Percentiles rank a stretch among this genome's conserved stretches.
Evolutionary conservation across 2,329 filamentous ascomycete genomes (phyloP).

Genomic region (Penicillium sp.): DNA sequence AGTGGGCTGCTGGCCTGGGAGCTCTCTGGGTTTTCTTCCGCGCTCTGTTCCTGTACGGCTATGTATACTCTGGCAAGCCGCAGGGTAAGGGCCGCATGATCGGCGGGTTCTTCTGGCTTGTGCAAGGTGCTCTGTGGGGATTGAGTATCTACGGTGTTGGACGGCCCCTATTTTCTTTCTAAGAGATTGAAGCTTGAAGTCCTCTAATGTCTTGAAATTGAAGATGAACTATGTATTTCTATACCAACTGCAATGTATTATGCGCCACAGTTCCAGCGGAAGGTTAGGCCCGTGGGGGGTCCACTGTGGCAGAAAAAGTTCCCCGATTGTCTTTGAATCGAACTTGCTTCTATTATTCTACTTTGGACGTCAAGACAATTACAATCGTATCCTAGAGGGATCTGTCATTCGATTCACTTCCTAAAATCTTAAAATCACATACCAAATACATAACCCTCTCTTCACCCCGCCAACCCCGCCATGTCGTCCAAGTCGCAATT

Average conservation of each 20-base stretch:
- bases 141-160: slow-evolving; percentile 39
- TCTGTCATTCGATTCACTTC: not conserved
- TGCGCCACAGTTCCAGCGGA: not conserved
- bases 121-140: slow-evolving; percentile 41
- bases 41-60: slow-evolving; percentile 49
- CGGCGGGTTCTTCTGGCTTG: slow-evolving; percentile 39
- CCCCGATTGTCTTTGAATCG: not conserved
- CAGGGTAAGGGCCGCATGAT: slow-evolving; percentile 38
- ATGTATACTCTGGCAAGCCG: slow-evolving; percentile 41
- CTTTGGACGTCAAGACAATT: not conserved
- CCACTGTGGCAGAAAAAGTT: slow-evolving; percentile 26
- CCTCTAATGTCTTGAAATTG: not conserved
- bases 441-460: not conserved
- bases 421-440: not conserved
- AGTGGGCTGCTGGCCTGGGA: slow-evolving; percentile 46
- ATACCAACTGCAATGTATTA: not conserved
- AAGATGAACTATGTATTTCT: not conserved
- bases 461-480: slow-evolving; percentile 20
- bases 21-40: slow-evolving; percentile 52
- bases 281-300: not conserved
- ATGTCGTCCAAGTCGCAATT: slow-evolving; percentile 47
- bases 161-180: slow-evolving; percentile 27
- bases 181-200: not conserved
- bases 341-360: not conserved
- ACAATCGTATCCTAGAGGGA: not conserved